Percentiles rank a stretch among this genome's conserved stretches.
Evolutionary conservation across 1,284 basidiomycete genomes (phyloP).

Genomic region (Ceratobasidium sp.): DNA sequence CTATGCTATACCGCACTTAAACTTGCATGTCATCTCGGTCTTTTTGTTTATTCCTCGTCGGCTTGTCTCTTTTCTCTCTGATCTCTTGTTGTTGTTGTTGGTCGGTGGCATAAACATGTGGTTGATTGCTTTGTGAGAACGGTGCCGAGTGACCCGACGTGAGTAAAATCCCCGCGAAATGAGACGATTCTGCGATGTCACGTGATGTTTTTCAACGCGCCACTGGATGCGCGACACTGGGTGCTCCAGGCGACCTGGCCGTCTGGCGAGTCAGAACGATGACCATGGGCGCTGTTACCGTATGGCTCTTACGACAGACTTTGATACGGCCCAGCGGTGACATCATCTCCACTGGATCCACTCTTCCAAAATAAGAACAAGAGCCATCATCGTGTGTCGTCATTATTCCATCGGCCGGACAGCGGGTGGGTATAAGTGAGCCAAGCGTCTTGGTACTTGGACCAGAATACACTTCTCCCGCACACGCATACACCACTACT

Average conservation of each 20-base stretch:
- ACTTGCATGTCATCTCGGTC: background rate
- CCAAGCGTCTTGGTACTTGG: background rate
- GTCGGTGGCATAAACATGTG: background rate
- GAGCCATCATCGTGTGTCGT: constrained; percentile 15
- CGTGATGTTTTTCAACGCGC: background rate
- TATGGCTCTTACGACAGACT: too few relatives aligned
- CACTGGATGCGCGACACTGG: background rate
- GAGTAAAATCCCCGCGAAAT: background rate
- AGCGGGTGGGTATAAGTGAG: background rate
- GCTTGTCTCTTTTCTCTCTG: background rate
- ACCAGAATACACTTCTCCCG: background rate
- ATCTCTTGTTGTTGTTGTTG: constrained; percentile 8
- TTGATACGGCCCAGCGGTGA: background rate
- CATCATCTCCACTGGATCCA: background rate
- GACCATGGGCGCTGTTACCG: background rate
- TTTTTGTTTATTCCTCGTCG: background rate
- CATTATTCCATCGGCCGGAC: background rate
- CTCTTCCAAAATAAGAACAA: background rate
- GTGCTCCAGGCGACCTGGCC: background rate
- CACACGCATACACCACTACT: background rate
- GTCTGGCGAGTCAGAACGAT: background rate
- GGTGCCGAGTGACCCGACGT: background rate
- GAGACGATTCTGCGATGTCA: background rate
- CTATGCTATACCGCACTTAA: constrained; percentile 14
- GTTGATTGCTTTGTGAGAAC: constrained; percentile 17